Conservation (phyloP, 2,329 filamentous ascomycete genomes). For the Hortaea sp. region DNA sequence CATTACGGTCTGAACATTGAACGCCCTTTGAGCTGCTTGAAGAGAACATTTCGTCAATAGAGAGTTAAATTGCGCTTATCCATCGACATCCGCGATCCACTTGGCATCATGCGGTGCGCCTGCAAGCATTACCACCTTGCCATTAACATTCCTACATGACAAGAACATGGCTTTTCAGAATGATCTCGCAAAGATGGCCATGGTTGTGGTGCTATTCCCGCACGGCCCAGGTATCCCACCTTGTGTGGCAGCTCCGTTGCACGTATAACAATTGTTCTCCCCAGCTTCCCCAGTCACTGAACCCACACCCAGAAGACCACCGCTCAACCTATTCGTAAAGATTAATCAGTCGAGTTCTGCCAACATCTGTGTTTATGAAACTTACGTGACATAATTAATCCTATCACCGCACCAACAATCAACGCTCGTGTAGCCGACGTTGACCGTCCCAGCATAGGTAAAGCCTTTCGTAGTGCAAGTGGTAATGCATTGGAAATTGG, state of each 20-base stretch:
- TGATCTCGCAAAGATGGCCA: constrained; percentile 19
- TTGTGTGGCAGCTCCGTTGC: constrained; percentile 10
- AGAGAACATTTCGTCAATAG: too few species aligned
- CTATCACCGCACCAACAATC: constrained; percentile 22
- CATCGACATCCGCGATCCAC: too few species aligned
- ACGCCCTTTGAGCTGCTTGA: too few species aligned
- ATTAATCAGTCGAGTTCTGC: not conserved
- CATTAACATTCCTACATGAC: too few species aligned
- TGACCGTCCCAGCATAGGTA: constrained; percentile 20
- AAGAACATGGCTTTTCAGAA: constrained; percentile 6
- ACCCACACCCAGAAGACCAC: constrained; percentile 1
- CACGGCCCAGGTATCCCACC: constrained; percentile 14
- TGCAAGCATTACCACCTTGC: too few species aligned
- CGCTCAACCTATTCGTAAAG: not conserved
- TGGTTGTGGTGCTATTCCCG: constrained; percentile 16
- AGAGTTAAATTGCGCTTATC: too few species aligned
- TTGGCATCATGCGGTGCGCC: too few species aligned
- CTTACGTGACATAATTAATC: constrained; percentile 18
- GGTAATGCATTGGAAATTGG: constrained; percentile 13
- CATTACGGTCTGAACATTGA: too few species aligned
- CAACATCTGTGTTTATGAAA: not conserved
- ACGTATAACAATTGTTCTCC: constrained; percentile 19
- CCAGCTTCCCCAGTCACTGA: constrained; percentile 11
- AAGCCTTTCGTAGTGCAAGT: constrained; percentile 6
- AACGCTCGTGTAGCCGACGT: constrained; percentile 7